Base-by-base conservation (phyloP, 2,329 filamentous ascomycete species). In the Remersonia thermophila region DNA sequence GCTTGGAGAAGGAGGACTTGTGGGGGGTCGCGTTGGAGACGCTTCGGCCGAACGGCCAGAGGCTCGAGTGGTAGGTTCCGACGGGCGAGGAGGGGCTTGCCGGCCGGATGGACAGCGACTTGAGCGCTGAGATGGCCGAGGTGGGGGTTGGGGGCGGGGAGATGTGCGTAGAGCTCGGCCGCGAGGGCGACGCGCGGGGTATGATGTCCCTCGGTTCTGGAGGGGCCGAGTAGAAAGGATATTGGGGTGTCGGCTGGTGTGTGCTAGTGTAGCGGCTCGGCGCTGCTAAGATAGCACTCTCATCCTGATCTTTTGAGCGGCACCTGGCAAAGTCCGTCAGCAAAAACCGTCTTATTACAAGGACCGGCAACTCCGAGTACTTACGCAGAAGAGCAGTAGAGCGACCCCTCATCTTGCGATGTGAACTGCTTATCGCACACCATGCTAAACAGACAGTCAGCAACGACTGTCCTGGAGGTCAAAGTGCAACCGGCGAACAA, bases 361-460 rank as follows among this genome's bases (percentile, higher is more conserved):
- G 20, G 20, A 23, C 20, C 5, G 20, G 20, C 5, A 23, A 23
- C n/a, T n/a, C n/a, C n/a, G n/a, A n/a, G n/a, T 20, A 63, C 72
- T 58, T 65, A 77, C 71, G 62, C 57, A 51, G 77, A 72, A 27
- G 74, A 78, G 56, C 74, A 79, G 59, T 78, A 79, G 30, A 77
- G 55, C 42, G 65, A 63, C 43, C 63, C 68, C 47, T 71, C 71
- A 50, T 73, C 68, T 28, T 66, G 61, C 33, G 72, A 66, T 16
- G 74, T 56, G 53, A 78, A 78, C 56, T 78, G 73, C 58, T 77
- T 78, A 54, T 78, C 74, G 55, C 74, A 79, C 8, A 66, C 70
- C 73, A 77, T 78, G 56, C 74, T 79, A 48, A 28, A 40, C 5
- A 23, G 20, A 23, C 20, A 9, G 20, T 23, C 20, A 23, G 20